These are phyloP conservation scores for Penicillium roqueforti DNA, from an alignment of 495 filamentous ascomycete species.

Conservation along the genomic window DNA sequence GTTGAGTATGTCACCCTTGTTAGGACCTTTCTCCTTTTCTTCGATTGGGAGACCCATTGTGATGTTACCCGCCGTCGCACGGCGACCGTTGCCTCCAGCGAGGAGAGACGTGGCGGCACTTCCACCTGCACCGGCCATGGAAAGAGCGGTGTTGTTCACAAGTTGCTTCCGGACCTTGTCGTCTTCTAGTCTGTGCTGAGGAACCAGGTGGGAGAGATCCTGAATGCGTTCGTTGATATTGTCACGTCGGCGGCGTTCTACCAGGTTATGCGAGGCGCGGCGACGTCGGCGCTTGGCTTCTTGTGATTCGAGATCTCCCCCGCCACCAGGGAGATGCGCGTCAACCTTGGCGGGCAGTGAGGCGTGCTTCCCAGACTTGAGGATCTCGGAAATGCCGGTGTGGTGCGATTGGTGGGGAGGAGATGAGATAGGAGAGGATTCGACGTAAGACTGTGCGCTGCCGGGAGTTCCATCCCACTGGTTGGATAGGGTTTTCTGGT, in stretches of 20 bases:
- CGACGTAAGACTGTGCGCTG: conserved; percentile 72
- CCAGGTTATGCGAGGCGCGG: conserved; percentile 92
- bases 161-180: conserved; percentile 95
- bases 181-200: conserved; percentile 88
- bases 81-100: conserved; percentile 75
- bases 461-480: conserved; percentile 81
- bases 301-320: conserved; percentile 63
- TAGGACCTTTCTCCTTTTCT: conserved; percentile 97
- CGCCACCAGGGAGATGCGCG: conserved; percentile 43
- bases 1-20: conserved; percentile 98
- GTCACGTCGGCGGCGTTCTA: conserved; percentile 89
- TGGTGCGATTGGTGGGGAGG: conserved; percentile 56
- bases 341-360: conserved; percentile 69
- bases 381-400: conserved; percentile 63
- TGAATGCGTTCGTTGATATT: conserved; percentile 99
- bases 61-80: conserved; percentile 80
- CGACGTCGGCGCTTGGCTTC: conserved; percentile 89
- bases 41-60: conserved; percentile 87
- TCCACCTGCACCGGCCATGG: conserved; percentile 66
- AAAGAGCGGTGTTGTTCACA: conserved; percentile 81
- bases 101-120: conserved; percentile 82
- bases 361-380: conserved; percentile 65
- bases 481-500: conserved; percentile 75
- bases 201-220: conserved; percentile 89
- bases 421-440: conserved; percentile 70